These are phyloP conservation scores for Bolboschoenus planiculmis DNA, from an alignment of 176 grass and related monocot species.

Conservation along the genomic window DNA sequence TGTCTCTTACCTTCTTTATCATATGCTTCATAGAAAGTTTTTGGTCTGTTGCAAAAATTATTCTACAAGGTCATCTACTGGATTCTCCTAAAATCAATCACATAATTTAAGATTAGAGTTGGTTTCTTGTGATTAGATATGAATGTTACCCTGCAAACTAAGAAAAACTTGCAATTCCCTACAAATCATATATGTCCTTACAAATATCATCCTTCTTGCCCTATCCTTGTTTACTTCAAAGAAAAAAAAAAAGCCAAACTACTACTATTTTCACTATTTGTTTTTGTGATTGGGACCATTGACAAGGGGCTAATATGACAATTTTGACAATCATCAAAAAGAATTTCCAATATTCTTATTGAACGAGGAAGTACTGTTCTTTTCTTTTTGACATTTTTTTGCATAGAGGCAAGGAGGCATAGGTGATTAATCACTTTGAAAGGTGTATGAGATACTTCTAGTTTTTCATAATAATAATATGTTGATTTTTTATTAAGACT, in stretches of 20 bases:
- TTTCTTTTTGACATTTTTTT: neutral
- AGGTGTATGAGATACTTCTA: neutral
- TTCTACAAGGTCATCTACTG: conserved; percentile 52
- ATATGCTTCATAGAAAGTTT: neutral
- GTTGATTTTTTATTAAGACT: neutral
- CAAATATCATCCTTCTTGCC: neutral
- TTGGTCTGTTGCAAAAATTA: conserved; percentile 26
- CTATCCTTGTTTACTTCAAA: neutral
- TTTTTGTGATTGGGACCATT: too few relatives aligned
- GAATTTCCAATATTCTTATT: too few relatives aligned
- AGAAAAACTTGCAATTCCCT: neutral
- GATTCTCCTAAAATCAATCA: neutral
- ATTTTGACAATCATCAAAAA: too few relatives aligned
- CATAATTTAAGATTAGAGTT: too few relatives aligned
- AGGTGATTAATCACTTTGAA: neutral
- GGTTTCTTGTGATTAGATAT: too few relatives aligned
- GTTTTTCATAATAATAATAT: neutral
- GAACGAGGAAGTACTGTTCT: neutral
- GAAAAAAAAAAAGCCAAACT: neutral
- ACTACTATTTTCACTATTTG: neutral
- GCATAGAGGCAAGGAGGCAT: neutral
- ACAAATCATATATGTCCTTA: neutral
- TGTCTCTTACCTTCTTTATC: neutral
- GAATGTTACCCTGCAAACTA: neutral
- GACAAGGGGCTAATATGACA: too few relatives aligned